Percentiles rank a stretch among this genome's conserved stretches.
These are phyloP conservation scores for Floccularia luteovirens DNA, from an alignment of 768 basidiomycete genomes.

Conservation along the genomic window DNA sequence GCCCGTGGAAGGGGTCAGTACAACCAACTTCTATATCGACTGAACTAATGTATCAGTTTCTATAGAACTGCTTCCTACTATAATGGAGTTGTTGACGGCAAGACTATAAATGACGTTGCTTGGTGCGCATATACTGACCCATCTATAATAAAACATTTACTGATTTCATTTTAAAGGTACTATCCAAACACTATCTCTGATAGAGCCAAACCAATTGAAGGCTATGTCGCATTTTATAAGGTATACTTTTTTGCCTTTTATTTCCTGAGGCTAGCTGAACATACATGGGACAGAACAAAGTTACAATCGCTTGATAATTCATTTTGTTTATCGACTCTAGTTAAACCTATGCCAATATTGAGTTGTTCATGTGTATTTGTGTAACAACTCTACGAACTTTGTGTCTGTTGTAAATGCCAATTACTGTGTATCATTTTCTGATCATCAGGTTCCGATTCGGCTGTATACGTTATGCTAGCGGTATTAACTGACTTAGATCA, in stretches of 20 bases:
- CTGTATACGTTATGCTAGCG: too few relatives aligned
- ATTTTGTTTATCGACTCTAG: too few relatives aligned
- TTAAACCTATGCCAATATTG: not conserved
- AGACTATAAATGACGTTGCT: conserved; percentile 48
- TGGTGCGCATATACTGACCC: conserved; percentile 35
- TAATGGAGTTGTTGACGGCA: conserved; percentile 41
- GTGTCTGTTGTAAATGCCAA: too few relatives aligned
- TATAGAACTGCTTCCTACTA: conserved; percentile 61
- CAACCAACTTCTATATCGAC: not conserved
- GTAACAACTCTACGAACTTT: too few relatives aligned
- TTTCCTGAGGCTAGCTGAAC: not conserved
- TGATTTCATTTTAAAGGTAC: conserved; percentile 44
- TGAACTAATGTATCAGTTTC: not conserved
- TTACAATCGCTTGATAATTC: too few relatives aligned
- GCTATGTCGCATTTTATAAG: conserved; percentile 76
- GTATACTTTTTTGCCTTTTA: conserved; percentile 17
- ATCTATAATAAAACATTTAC: not conserved
- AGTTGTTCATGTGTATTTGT: too few relatives aligned
- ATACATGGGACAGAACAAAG: not conserved
- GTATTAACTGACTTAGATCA: too few relatives aligned
- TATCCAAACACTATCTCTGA: conserved; percentile 48
- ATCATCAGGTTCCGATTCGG: too few relatives aligned
- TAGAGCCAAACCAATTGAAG: conserved; percentile 54
- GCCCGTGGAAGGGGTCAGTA: conserved; percentile 69
- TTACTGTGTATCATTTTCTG: too few relatives aligned